Base-by-base conservation (phyloP, 2,329 filamentous ascomycete species). In the Botrytis aclada region DNA sequence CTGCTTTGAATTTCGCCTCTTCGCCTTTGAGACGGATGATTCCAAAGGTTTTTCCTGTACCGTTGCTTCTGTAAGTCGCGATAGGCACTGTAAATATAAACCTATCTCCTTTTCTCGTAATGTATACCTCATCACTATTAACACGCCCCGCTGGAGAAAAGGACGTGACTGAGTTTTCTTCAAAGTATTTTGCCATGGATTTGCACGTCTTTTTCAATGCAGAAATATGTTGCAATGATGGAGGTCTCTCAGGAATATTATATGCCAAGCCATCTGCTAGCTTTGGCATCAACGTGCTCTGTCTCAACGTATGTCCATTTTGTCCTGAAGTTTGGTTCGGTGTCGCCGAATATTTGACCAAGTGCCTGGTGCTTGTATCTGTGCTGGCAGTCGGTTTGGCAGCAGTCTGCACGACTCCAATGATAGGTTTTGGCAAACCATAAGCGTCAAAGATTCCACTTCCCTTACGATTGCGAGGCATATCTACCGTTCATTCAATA, bases 281-380 rank as follows among this genome's bases (percentile, higher is more conserved):
- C n/a, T 69, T 51, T 41, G 65, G 65, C 47, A 69, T 56, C 20
- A 69, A 69, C n/a, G 47, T 56, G 29, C 65, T 56, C 18, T 69
- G 65, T 56, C 34, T 32, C n/a, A 32, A 32, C 1, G 10, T 56
- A 69, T 41, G 18, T 32, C 10, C 65, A 69, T 69, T 41, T 41
- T 69, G 47, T 32, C 7, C 29, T 16, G 25, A 32, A 56, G 3
- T 1, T 41, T 56, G 47, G 16, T 56, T 69, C 6, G 47, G 37
- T 37, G 25, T 41, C n/a, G 47, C n/a, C 22, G 22, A 9, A 20
- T 67, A 41, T 9, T 41, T 47, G 18, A 69, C 39, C 8, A 51
- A n/a, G 22, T 6, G 37, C 22, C 37, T 56, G 41, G 34, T 41
- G 51, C n/a, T 16, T 16, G 34, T 12, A n/a, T 37, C 7, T 14